Conservation (phyloP, 2,329 filamentous ascomycete species). For the Colletotrichum costaricense region DNA sequence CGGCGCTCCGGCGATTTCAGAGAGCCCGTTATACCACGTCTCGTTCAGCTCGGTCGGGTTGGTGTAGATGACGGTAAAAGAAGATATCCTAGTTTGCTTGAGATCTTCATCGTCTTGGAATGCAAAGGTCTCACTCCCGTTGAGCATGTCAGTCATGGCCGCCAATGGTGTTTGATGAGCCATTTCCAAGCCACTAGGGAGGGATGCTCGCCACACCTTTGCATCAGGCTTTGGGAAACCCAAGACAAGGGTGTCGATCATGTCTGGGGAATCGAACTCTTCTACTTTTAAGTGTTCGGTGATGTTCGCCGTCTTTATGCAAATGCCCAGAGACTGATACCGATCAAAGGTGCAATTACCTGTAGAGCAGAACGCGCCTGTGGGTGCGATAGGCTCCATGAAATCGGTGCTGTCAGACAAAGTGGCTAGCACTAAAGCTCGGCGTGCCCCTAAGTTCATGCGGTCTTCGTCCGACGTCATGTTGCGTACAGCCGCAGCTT, state of each 20-base stretch:
- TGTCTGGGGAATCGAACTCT: background rate
- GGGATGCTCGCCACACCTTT: slow-evolving; percentile 1
- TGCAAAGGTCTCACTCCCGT: background rate
- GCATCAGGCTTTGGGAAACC: background rate
- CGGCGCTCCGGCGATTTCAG: background rate
- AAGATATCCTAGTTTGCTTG: background rate
- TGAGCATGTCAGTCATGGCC: slow-evolving; percentile 2
- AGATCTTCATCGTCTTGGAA: background rate
- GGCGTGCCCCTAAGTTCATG: background rate
- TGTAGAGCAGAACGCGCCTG: slow-evolving; percentile 3
- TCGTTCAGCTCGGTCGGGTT: background rate
- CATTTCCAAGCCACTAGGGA: slow-evolving; percentile 4
- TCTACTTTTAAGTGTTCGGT: background rate
- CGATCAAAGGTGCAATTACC: slow-evolving; percentile 16
- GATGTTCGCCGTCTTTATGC: slow-evolving; percentile 13
- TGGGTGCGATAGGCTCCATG: background rate
- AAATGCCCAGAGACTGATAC: slow-evolving; percentile 15
- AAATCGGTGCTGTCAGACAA: background rate
- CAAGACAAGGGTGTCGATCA: background rate
- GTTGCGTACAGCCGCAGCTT: background rate
- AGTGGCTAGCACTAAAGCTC: background rate
- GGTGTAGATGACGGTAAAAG: background rate
- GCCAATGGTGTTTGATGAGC: background rate
- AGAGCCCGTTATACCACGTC: background rate
- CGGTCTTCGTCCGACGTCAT: background rate